phyloP scores from a whole-genome alignment of 305 asterid species.

The Rubia peregrina region DNA sequence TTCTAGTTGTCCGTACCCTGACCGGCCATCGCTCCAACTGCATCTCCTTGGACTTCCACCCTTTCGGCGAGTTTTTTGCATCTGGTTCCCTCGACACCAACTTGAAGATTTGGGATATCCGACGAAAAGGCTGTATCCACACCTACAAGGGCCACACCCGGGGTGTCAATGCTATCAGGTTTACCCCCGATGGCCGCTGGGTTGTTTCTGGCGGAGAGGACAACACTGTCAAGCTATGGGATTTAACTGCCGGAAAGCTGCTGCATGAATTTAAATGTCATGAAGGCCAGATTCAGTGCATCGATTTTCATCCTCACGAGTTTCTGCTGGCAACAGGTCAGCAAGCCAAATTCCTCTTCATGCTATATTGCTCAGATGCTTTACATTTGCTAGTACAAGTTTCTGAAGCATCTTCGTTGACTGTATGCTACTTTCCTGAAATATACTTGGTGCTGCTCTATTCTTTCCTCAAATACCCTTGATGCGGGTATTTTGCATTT shows the following conservation, averaged over 20 bases:
- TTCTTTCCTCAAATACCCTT: not conserved
- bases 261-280: slow-evolving; percentile 87
- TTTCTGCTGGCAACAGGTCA: slow-evolving; percentile 96
- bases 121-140: slow-evolving; percentile 96
- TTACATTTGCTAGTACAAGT: not conserved
- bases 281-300: slow-evolving; percentile 92
- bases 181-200: slow-evolving; percentile 99
- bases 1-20: slow-evolving; percentile 90
- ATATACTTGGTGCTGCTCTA: no score
- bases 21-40: slow-evolving; percentile 99
- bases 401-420: not conserved
- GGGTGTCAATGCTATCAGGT: slow-evolving; percentile 88
- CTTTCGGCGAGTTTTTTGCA: slow-evolving; percentile 98
- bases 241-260: slow-evolving; percentile 97
- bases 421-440: not conserved
- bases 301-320: slow-evolving; percentile 96
- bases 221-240: slow-evolving; percentile 98
- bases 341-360: slow-evolving; percentile 17
- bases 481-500: not conserved
- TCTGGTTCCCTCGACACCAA: slow-evolving; percentile 98
- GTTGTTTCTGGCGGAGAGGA: slow-evolving; percentile 99
- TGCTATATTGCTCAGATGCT: not conserved
- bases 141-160: slow-evolving; percentile 98
- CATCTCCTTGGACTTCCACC: slow-evolving; percentile 97
- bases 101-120: slow-evolving; percentile 96